Evolutionary conservation across 2,329 filamentous ascomycete species (phyloP), one percentile per base, ranked within the genome.

Genomic region (Sphaerulina musiva): DNA sequence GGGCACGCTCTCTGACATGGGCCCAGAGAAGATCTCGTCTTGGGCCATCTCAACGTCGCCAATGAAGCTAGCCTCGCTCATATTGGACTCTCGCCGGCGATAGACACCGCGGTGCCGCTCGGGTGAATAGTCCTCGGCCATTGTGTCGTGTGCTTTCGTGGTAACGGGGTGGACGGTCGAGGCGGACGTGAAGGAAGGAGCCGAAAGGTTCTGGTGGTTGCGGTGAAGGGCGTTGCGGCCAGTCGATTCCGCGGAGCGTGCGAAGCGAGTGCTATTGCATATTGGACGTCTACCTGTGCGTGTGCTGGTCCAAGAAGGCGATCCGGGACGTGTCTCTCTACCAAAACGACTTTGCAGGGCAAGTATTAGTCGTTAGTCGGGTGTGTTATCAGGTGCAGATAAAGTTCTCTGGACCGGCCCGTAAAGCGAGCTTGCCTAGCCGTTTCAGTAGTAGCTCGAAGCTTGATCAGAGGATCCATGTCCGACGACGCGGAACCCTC

Each of bases 11-110:
- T 98, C 93, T 51, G 90, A 91, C 66, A 96, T 84, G 6, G 92
- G 93, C 6, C 93, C 93, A 23, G 92, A 86, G 73, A 92, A 98
- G 46, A 95, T 81, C 79, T 97, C 92, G 69, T 95, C 89, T 48
- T 95, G 89, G 17, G 93, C 92, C 93, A 98, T 97, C 70, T 96
- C 92, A n/a, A 97, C 91, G 71, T 95, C 89, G 62, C 89, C 89
- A 64, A 95, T 85, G 63, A 96, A 85, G 72, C 59, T 64, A 34
- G 63, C 62, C 71, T 79, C 83, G 73, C 86, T 89, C 64, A 83
- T 77, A 65, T 88, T 88, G 48, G 84, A 86, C 61, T 78, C 78
- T 52, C 85, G 77, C 51, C 84, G 77, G 70, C 89, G 88, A 55
- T 67, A 59, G 46, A 60, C 59, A 54, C 58, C 59, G 51, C 64